Conservation (phyloP, 306 rosid genomes). For the Datisca glomerata region DNA sequence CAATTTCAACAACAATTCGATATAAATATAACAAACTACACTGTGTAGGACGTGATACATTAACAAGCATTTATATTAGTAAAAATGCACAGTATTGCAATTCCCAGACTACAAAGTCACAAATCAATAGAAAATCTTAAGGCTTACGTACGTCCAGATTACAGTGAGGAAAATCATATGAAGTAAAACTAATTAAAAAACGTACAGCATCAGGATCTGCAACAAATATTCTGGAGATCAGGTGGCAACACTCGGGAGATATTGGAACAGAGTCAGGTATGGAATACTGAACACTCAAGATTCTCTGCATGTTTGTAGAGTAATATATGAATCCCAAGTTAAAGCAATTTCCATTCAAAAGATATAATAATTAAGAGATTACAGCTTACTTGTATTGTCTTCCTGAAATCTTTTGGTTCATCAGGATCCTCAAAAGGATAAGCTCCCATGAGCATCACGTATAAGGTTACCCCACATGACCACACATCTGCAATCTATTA, state of each 20-base stretch:
- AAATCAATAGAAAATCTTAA: too few relatives aligned
- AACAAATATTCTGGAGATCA: slow-evolving; percentile 75
- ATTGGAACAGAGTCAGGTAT: slow-evolving; percentile 65
- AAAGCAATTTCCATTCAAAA: slow-evolving; percentile 14
- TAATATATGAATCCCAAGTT: slow-evolving; percentile 20
- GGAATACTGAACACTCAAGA: slow-evolving; percentile 68
- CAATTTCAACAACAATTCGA: too few relatives aligned
- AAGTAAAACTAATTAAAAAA: background rate
- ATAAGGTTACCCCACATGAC: slow-evolving; percentile 95
- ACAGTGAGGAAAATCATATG: background rate
- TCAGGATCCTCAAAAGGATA: slow-evolving; percentile 95
- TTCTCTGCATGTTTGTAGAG: slow-evolving; percentile 41
- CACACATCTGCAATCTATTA: slow-evolving; percentile 88
- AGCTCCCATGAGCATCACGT: slow-evolving; percentile 79
- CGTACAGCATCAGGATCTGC: slow-evolving; percentile 68
- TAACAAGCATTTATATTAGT: too few relatives aligned
- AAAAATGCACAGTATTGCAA: too few relatives aligned
- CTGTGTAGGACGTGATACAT: too few relatives aligned
- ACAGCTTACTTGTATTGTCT: slow-evolving; percentile 67
- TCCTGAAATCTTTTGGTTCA: slow-evolving; percentile 77
- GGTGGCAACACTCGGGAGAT: slow-evolving; percentile 58
- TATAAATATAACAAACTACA: too few relatives aligned
- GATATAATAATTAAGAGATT: slow-evolving; percentile 9
- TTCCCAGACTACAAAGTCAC: too few relatives aligned
- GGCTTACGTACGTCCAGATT: too few relatives aligned